Conservation (phyloP, 345 rosid species). For the Hirschfeldia incana region DNA sequence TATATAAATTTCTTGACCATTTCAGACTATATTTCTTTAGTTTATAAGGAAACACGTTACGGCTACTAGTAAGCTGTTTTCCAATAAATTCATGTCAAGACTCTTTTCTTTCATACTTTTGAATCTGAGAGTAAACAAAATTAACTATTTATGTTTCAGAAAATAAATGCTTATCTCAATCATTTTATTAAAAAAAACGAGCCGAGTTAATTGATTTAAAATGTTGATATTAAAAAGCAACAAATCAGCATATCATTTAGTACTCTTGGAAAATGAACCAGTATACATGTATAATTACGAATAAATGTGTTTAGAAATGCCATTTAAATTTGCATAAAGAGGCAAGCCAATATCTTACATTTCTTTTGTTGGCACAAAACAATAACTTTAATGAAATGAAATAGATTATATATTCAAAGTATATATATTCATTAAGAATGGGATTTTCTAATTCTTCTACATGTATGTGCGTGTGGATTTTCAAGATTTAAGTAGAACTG, state of each 20-base stretch:
- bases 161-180: not conserved
- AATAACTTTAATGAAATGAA: not conserved
- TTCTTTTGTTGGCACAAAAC: not conserved
- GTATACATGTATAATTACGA: not conserved
- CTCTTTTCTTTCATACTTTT: not conserved
- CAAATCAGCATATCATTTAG: not conserved
- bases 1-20: not conserved
- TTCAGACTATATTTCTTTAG: not conserved
- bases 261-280: not conserved
- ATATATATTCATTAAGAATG: not conserved
- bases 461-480: not conserved
- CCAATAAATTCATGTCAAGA: not conserved
- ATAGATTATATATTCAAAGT: not conserved
- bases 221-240: not conserved
- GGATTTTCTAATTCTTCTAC: not conserved
- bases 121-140: not conserved
- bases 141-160: not conserved
- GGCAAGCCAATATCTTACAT: not conserved
- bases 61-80: not conserved
- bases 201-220: not conserved
- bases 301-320: conserved; percentile 8
- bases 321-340: conserved; percentile 2
- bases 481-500: conserved; percentile 5
- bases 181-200: not conserved
- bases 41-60: conserved; percentile 7